Base-by-base conservation (phyloP, 2,329 filamentous ascomycete genomes). In the Aspergillus persii region DNA sequence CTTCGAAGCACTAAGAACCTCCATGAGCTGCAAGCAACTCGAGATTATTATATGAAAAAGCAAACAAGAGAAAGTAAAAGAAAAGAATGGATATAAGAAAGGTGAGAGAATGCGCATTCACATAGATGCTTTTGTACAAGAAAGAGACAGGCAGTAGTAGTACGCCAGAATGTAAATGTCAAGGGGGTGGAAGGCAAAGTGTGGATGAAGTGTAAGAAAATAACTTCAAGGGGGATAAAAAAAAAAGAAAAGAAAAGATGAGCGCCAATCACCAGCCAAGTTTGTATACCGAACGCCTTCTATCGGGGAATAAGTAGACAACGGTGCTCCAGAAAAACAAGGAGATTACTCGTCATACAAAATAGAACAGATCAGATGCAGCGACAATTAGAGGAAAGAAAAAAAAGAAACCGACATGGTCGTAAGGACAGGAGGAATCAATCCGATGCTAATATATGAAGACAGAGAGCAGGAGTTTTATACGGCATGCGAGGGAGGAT, bases 201-300 rank as follows among this genome's bases (percentile, higher is more conserved):
- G 61, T 61, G 52, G 59, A 51, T 59, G 57, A 66, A 53, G 50
- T 54, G 41, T 23, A 23, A 23, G 18, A 23, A 62, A 55, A 48
- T 54, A 48, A 49, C 47, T 48, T 26, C 23, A 29, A 63, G 30
- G 30, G 30, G 30, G 30, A 15, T 36, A 36, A 54, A 50, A 23
- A 52, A 54, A 55, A 61, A 59, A n/a, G n/a, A n/a, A 36, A 51
- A 49, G 59, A 48, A 54, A 57, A 63, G 61, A 65, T 60, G 67
- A 68, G 71, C 71, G 70, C 73, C 71, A 55, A 62, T 69, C 68
- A 69, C 71, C 71, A 61, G 57, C 66, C 65, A 62, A 68, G 62
- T 65, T 62, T 70, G 63, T 67, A 74, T 68, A 72, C 71, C 69
- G 67, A 71, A 74, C 74, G 71, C 73, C 71, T 71, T 75, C 71